phyloP scores from a whole-genome alignment of 2,329 filamentous ascomycete genomes.

The Calonectria fujianensis region DNA sequence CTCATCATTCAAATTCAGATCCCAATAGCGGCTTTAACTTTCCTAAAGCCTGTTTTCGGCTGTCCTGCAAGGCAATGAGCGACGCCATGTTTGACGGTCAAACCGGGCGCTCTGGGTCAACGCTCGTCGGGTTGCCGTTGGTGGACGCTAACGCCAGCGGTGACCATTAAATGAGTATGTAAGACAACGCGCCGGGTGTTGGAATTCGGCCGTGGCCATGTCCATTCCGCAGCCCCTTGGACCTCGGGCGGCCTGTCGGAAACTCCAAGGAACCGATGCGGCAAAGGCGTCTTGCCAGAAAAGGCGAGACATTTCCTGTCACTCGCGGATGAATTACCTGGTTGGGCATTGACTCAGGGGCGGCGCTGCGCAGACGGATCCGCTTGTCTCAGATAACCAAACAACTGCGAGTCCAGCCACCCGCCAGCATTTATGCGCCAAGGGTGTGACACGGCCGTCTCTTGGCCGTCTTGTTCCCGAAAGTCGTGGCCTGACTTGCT shows the following conservation, averaged over 20 bases:
- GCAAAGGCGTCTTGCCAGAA: not conserved
- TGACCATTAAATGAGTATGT: no score
- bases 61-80: not conserved
- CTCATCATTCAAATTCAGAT: not conserved
- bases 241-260: not conserved
- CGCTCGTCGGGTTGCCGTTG: not conserved
- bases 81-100: conserved; percentile 4
- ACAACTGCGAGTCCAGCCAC: conserved; percentile 24
- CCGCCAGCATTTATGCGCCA: conserved; percentile 6
- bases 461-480: not conserved
- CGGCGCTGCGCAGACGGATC: not conserved
- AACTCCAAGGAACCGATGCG: not conserved
- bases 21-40: not conserved
- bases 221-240: not conserved
- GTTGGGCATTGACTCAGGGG: not conserved
- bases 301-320: not conserved
- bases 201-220: not conserved
- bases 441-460: not conserved
- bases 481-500: not conserved
- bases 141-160: not conserved
- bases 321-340: not conserved
- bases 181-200: not conserved
- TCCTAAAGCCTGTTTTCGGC: conserved; percentile 3
- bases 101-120: not conserved
- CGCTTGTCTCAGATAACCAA: not conserved